These are phyloP conservation scores for Sporothrix luriei DNA, from an alignment of 2,329 filamentous ascomycete genomes.

Conservation along the genomic window DNA sequence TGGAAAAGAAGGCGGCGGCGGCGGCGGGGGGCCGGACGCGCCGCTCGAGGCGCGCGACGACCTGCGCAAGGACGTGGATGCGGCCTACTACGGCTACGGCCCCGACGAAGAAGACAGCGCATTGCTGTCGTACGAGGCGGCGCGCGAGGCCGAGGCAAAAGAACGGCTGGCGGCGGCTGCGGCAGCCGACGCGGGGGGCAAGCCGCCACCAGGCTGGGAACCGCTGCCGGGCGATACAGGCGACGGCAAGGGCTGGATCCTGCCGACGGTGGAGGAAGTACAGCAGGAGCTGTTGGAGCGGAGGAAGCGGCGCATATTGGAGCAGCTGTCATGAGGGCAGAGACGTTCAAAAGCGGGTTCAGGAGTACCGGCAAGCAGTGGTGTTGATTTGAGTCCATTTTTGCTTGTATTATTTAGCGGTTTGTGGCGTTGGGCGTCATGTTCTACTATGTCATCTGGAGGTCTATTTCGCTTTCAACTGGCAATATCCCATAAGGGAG, in stretches of 20 bases:
- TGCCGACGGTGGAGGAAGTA: slow-evolving; percentile 90
- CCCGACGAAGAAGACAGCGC: slow-evolving; percentile 86
- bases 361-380: too few species aligned
- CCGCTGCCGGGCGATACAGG: slow-evolving; percentile 83
- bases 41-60: slow-evolving; percentile 69
- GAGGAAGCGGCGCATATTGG: slow-evolving; percentile 77
- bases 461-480: neutral
- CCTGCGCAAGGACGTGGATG: slow-evolving; percentile 77
- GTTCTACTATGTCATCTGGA: too few species aligned
- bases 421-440: slow-evolving; percentile 9
- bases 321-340: slow-evolving; percentile 56
- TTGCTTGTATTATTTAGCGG: neutral
- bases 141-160: slow-evolving; percentile 80
- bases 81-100: slow-evolving; percentile 94
- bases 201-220: slow-evolving; percentile 73
- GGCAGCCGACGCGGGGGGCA: slow-evolving; percentile 49
- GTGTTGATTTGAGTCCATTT: neutral
- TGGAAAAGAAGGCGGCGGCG: slow-evolving; percentile 38
- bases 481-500: too few species aligned
- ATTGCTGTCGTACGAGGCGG: slow-evolving; percentile 75
- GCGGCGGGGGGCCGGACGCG: neutral
- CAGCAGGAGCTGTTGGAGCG: slow-evolving; percentile 89
- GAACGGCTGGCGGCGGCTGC: slow-evolving; percentile 66
- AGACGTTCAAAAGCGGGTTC: neutral
- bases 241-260: slow-evolving; percentile 77